These are phyloP conservation scores for Yamadazyma epiphylla DNA, from an alignment of 1,139 yeast species.

Conservation along the genomic window DNA sequence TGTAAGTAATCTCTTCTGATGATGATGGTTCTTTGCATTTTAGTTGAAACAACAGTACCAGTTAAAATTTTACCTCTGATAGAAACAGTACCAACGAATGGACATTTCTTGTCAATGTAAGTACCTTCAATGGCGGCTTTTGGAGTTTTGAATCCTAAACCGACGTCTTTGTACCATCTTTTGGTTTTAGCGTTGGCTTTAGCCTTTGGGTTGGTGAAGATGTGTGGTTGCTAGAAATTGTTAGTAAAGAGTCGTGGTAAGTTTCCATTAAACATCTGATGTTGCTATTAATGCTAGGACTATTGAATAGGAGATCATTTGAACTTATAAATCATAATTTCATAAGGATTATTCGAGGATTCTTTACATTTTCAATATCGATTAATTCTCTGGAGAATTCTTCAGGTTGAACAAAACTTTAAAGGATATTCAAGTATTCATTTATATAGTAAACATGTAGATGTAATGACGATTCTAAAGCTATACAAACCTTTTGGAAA, in stretches of 20 bases:
- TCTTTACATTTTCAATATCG: too few species aligned
- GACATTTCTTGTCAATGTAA: slow-evolving; percentile 99
- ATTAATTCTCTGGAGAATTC: too few species aligned
- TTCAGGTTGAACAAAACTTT: too few species aligned
- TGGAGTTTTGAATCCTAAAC: slow-evolving; percentile 99
- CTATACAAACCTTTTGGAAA: slow-evolving; percentile 97
- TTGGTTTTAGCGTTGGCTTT: slow-evolving; percentile 98
- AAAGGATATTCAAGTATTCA: too few species aligned
- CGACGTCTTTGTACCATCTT: slow-evolving; percentile 99
- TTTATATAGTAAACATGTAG: too few species aligned
- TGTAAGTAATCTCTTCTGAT: slow-evolving; percentile 99
- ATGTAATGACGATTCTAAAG: too few species aligned
- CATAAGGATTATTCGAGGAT: too few species aligned
- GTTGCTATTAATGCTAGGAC: too few species aligned
- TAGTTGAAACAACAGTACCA: slow-evolving; percentile 98
- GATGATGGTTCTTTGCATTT: slow-evolving; percentile 99
- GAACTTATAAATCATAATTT: too few species aligned
- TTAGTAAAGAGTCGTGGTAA: slow-evolving; percentile 3
- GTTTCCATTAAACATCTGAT: too few species aligned
- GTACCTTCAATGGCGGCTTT: slow-evolving; percentile 96
- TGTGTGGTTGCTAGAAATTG: slow-evolving; percentile 88
- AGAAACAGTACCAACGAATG: slow-evolving; percentile 94
- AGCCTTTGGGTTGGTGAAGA: slow-evolving; percentile 99
- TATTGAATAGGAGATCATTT: too few species aligned
- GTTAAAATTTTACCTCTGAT: slow-evolving; percentile 99